Evolutionary conservation across 2,329 filamentous ascomycete species (phyloP).

Genomic region (Pyrenophora teres): DNA sequence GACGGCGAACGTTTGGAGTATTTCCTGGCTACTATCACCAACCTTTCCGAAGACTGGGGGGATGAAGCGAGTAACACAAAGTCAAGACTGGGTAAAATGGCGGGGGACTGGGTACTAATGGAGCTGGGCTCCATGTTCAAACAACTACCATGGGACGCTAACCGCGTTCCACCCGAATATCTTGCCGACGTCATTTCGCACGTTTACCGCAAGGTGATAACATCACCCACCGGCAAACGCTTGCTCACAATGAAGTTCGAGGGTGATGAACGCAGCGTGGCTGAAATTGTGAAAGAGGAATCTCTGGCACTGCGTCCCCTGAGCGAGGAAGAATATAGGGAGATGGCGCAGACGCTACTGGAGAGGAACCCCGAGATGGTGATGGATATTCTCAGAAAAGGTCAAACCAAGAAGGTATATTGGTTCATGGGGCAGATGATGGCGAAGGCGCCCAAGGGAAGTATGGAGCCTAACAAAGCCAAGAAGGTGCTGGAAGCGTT

Average conservation of each 20-base stretch:
- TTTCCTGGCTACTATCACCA: conserved; percentile 68
- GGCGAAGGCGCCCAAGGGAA: conserved; percentile 62
- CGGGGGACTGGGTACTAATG: conserved; percentile 51
- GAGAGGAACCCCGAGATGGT: conserved; percentile 62
- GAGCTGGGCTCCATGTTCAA: conserved; percentile 57
- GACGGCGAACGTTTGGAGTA: conserved; percentile 81
- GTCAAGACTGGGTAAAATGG: neutral
- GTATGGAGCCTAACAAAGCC: conserved; percentile 65
- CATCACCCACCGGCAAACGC: conserved; percentile 63
- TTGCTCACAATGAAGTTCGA: conserved; percentile 62
- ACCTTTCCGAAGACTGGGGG: conserved; percentile 12
- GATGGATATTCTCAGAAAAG: conserved; percentile 62
- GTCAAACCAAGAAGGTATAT: conserved; percentile 67
- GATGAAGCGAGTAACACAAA: conserved; percentile 30
- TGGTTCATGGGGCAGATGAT: conserved; percentile 74
- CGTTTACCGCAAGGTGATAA: conserved; percentile 52
- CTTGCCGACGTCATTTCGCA: conserved; percentile 53
- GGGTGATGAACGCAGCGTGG: conserved; percentile 54
- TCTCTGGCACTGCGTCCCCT: conserved; percentile 61
- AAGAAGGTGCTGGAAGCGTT: conserved; percentile 59
- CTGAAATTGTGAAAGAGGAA: conserved; percentile 61
- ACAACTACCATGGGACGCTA: conserved; percentile 49
- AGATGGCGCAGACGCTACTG: conserved; percentile 60
- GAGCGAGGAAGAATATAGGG: conserved; percentile 60
- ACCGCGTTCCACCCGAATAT: conserved; percentile 46